Evolutionary conservation across 768 basidiomycete genomes (phyloP), one percentile per base, ranked within the genome.

Genomic region (Cystofilobasidium bisporidii): DNA sequence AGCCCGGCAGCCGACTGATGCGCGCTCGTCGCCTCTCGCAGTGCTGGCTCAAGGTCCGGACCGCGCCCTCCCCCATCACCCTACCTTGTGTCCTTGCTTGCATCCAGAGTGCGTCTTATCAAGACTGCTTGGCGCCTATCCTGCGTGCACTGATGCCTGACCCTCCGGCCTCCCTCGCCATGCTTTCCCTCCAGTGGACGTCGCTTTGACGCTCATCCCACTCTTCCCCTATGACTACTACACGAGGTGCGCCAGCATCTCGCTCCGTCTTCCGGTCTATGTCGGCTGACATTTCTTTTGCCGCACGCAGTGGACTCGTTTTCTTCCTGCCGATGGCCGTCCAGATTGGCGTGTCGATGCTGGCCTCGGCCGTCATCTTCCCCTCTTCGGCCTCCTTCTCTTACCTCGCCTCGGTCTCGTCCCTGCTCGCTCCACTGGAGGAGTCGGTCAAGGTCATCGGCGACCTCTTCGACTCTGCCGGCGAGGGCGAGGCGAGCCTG

Each of bases 121-220:
- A 36, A 28, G 24, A 2, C 40, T 61, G 28, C 9, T 47, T 18
- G 17, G 15, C n/a, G 9, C 41, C 14, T 30, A n/a, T n/a, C n/a
- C n/a, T n/a, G n/a, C n/a, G n/a, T n/a, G n/a, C n/a, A n/a, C n/a
- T n/a, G n/a, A n/a, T n/a, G n/a, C n/a, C n/a, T n/a, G n/a, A n/a
- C n/a, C n/a, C n/a, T n/a, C n/a, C n/a, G n/a, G n/a, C n/a, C n/a
- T n/a, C n/a, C n/a, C n/a, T n/a, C n/a, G n/a, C n/a, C n/a, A n/a
- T n/a, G n/a, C n/a, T n/a, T n/a, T n/a, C n/a, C n/a, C n/a, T 24
- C 47, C 33, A 20, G n/a, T 69, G 55, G 63, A 64, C 41, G 68
- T 69, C n/a, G 43, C 68, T 2, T 26, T 69, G 17, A 69, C 68
- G n/a, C 63, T 69, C 47, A 64, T 69, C 20, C 68, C 68, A 1